phyloP scores from a whole-genome alignment of 2,329 filamentous ascomycete genomes.

The Sarocladiaceae sp. region DNA sequence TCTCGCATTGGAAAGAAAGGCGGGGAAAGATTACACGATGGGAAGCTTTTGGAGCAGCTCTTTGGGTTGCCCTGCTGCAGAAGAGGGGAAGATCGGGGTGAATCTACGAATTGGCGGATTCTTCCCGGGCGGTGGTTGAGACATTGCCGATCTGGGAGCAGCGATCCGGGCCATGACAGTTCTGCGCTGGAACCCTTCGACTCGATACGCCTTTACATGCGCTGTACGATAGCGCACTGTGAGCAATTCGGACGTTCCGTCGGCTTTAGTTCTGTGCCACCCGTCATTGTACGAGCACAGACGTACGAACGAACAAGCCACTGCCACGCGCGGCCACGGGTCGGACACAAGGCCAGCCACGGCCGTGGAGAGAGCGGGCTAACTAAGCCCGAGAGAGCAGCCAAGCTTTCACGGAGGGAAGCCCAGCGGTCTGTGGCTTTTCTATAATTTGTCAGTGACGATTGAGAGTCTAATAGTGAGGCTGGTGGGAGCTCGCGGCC shows the following conservation, averaged over 20 bases:
- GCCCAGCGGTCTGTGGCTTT: neutral
- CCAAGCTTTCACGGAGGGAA: conserved; percentile 1
- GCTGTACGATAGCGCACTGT: no score
- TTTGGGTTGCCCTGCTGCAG: neutral
- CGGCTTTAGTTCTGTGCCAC: no score
- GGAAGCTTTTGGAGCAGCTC: neutral
- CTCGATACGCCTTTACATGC: neutral
- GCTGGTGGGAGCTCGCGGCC: no score
- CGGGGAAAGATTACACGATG: no score
- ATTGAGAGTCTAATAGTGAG: no score
- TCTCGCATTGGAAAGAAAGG: no score
- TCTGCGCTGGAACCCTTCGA: no score
- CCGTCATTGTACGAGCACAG: no score
- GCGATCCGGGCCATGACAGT: neutral
- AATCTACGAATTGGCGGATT: no score
- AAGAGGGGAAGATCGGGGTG: neutral
- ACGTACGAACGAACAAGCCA: neutral
- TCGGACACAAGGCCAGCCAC: neutral
- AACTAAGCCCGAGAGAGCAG: conserved; percentile 3
- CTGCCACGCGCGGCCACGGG: neutral
- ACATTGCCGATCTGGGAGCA: neutral
- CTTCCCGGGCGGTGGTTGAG: neutral
- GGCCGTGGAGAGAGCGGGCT: no score
- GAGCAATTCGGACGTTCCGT: no score
- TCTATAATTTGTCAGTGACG: neutral